A percentile compares a stretch with the other conserved stretches of the same genome.
These are phyloP conservation scores for Colletotrichum sp. DNA, from an alignment of 2,329 filamentous ascomycete genomes.

Conservation along the genomic window DNA sequence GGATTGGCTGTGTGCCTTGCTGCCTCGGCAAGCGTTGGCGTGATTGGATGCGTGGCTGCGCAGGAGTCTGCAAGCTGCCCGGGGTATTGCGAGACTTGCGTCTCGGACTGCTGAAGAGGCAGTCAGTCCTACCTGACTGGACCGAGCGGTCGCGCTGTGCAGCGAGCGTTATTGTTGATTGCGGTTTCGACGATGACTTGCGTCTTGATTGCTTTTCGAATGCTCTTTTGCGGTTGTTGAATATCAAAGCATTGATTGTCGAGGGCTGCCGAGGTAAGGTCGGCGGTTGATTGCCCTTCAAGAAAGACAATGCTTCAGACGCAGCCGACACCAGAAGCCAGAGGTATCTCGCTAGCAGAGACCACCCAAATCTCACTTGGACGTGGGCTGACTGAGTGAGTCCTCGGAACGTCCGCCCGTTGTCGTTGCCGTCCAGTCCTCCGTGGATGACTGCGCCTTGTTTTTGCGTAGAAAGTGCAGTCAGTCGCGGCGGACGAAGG, in stretches of 20 bases:
- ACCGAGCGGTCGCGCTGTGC: not conserved
- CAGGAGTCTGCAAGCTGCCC: not conserved
- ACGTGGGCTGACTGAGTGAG: not conserved
- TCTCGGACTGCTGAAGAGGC: not conserved
- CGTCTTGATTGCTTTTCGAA: not conserved
- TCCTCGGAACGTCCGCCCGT: not conserved
- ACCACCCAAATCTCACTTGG: not conserved
- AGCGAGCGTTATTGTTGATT: not conserved
- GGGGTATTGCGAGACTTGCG: not conserved
- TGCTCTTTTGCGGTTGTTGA: not conserved
- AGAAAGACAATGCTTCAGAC: not conserved
- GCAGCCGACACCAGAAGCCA: not conserved
- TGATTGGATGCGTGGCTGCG: not conserved
- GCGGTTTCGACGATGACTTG: not conserved
- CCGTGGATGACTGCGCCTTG: not conserved
- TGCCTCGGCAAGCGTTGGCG: not conserved
- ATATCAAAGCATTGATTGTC: not conserved
- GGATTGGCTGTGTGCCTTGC: constrained; percentile 8
- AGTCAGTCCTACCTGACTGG: not conserved
- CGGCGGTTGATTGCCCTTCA: not conserved
- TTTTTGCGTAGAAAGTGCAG: not conserved
- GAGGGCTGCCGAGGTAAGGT: not conserved
- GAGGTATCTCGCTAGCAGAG: not conserved
- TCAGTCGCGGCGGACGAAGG: not conserved
- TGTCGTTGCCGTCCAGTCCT: not conserved